A percentile compares a stretch with the other conserved stretches of the same genome.
phyloP scores from a whole-genome alignment of 208 protist genomes.

The Angomonas ambiguus region DNA sequence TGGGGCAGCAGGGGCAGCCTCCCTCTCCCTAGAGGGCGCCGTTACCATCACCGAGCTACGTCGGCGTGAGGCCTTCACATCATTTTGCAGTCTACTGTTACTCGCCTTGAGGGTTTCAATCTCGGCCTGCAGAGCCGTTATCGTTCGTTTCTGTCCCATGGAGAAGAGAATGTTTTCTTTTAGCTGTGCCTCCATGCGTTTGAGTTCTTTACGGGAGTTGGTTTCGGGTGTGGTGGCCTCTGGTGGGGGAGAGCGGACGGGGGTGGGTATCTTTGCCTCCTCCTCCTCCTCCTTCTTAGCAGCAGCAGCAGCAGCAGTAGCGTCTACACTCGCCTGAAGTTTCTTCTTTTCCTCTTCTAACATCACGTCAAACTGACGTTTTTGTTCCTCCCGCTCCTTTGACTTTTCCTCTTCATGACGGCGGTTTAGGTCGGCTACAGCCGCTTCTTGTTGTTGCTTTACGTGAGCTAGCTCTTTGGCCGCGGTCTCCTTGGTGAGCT shows the following conservation, averaged over 20 bases:
- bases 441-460: not conserved
- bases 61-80: not conserved
- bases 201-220: too few relatives aligned
- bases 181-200: conserved; percentile 20
- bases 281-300: not conserved
- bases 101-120: conserved; percentile 11
- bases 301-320: not conserved
- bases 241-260: too few relatives aligned
- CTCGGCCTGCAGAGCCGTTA: conserved; percentile 6
- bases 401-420: not conserved
- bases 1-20: too few relatives aligned
- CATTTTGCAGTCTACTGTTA: not conserved
- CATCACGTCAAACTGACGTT: conserved; percentile 18
- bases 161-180: conserved; percentile 1
- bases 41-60: conserved; percentile 11
- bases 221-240: too few relatives aligned
- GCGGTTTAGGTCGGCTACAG: not conserved
- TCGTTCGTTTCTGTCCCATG: conserved; percentile 3
- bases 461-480: not conserved
- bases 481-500: not conserved
- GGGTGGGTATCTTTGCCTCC: too few relatives aligned
- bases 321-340: not conserved
- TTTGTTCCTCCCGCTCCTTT: conserved; percentile 20
- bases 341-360: conserved; percentile 5
- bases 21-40: too few relatives aligned